Conservation (phyloP, 768 basidiomycete genomes). For the Suillus brevipes region DNA sequence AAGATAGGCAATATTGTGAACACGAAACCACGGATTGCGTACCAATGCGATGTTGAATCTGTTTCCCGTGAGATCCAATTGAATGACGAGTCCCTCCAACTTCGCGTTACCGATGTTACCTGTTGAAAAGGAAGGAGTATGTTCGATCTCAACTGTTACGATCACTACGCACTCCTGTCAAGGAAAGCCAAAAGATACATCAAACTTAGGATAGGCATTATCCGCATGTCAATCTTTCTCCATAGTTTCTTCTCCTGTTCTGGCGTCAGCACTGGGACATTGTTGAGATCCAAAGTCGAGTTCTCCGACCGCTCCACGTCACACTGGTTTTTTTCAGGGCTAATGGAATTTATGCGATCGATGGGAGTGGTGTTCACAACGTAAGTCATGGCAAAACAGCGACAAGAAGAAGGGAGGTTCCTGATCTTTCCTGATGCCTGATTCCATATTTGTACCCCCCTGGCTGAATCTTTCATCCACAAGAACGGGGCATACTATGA, state of each 20-base stretch:
- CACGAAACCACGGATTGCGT: constrained; percentile 31
- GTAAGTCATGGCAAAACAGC: background rate
- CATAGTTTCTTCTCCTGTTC: constrained; percentile 54
- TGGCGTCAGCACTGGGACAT: constrained; percentile 25
- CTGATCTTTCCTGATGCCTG: background rate
- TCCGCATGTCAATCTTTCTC: constrained; percentile 54
- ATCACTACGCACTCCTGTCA: constrained; percentile 47
- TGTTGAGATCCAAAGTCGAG: background rate
- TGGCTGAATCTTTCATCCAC: background rate
- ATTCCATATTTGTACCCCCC: background rate
- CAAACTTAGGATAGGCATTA: constrained; percentile 56
- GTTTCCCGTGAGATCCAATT: constrained; percentile 55
- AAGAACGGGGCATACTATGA: background rate
- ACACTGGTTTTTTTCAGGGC: background rate
- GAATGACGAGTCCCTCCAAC: constrained; percentile 54
- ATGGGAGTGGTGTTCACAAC: background rate
- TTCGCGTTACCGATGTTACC: constrained; percentile 52
- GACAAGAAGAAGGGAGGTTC: background rate
- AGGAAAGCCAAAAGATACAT: constrained; percentile 65
- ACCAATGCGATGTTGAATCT: constrained; percentile 67
- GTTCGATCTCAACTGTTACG: background rate
- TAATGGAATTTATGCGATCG: background rate
- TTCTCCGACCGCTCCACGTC: background rate
- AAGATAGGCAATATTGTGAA: background rate
- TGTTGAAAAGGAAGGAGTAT: background rate